Conservation (phyloP, 202 grass and related monocot genomes). For the Eragrostis tef region DNA sequence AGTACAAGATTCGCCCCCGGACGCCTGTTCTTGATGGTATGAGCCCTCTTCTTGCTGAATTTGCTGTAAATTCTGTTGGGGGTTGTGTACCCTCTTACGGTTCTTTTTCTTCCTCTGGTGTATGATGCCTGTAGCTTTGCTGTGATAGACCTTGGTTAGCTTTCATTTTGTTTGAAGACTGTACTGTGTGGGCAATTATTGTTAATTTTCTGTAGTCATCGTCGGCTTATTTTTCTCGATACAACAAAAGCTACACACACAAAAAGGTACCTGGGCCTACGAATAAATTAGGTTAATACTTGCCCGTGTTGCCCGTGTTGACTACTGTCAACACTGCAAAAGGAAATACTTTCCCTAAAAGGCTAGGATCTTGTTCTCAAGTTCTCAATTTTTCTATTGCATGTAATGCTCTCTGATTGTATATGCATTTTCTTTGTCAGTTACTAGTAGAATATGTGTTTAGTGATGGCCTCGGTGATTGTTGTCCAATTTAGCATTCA, state of each 20-base stretch:
- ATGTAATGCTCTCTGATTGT: background rate
- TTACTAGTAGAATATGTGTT: conserved; percentile 1
- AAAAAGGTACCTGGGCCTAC: background rate
- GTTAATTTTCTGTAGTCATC: background rate
- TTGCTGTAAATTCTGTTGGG: background rate
- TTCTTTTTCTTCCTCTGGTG: conserved; percentile 6
- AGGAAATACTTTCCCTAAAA: no score
- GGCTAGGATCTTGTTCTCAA: background rate
- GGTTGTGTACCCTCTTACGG: background rate
- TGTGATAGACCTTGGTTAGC: background rate
- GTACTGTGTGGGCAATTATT: no score
- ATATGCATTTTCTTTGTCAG: background rate
- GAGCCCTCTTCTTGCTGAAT: background rate
- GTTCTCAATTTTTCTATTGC: background rate
- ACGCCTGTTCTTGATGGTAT: conserved; percentile 42
- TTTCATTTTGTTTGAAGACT: background rate
- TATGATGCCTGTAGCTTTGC: conserved; percentile 4
- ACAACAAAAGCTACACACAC: background rate
- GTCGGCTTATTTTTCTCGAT: background rate
- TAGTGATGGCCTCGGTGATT: background rate
- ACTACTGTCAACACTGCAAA: background rate
- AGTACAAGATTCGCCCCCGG: background rate
- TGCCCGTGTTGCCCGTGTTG: background rate
- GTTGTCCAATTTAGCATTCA: background rate
- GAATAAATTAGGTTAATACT: background rate